phyloP scores from a whole-genome alignment of 2,329 filamentous ascomycete species.

The Clonostachys byssicola region DNA sequence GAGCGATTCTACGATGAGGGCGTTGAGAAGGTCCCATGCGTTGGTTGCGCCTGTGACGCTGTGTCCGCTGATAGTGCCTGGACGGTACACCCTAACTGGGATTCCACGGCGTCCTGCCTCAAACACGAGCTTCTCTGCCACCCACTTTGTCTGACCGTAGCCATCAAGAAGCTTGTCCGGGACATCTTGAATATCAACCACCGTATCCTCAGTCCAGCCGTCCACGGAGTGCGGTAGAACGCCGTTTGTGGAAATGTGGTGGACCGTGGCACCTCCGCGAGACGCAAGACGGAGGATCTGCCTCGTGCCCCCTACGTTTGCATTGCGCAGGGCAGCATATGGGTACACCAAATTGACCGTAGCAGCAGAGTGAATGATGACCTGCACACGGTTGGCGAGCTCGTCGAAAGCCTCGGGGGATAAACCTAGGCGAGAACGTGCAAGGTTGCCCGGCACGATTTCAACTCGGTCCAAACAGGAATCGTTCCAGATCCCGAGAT shows the following conservation, averaged over 20 bases:
- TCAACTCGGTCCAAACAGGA: constrained; percentile 75
- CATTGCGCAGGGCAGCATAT: constrained; percentile 68
- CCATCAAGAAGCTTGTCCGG: constrained; percentile 66
- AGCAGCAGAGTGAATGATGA: constrained; percentile 74
- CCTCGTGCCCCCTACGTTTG: constrained; percentile 75
- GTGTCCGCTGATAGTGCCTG: constrained; percentile 76
- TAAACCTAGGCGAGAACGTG: constrained; percentile 64
- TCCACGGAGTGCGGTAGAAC: constrained; percentile 67
- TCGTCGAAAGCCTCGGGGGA: constrained; percentile 60
- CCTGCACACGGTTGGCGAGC: constrained; percentile 61
- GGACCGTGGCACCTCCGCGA: constrained; percentile 64
- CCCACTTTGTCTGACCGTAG: constrained; percentile 80
- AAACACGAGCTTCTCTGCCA: constrained; percentile 69
- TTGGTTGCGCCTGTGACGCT: constrained; percentile 72
- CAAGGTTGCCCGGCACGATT: constrained; percentile 69
- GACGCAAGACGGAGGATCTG: constrained; percentile 71
- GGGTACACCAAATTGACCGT: constrained; percentile 80
- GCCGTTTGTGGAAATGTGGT: constrained; percentile 78
- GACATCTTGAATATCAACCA: constrained; percentile 64
- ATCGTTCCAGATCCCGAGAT: constrained; percentile 73
- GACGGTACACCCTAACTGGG: constrained; percentile 67
- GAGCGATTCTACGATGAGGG: constrained; percentile 72
- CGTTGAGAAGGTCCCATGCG: constrained; percentile 73
- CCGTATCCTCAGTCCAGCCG: constrained; percentile 68
- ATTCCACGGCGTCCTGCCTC: constrained; percentile 66